Evolutionary conservation across 805 yeast genomes (phyloP), one percentile per base, ranked within the genome.

Genomic region (Lipomyces starkeyi): DNA sequence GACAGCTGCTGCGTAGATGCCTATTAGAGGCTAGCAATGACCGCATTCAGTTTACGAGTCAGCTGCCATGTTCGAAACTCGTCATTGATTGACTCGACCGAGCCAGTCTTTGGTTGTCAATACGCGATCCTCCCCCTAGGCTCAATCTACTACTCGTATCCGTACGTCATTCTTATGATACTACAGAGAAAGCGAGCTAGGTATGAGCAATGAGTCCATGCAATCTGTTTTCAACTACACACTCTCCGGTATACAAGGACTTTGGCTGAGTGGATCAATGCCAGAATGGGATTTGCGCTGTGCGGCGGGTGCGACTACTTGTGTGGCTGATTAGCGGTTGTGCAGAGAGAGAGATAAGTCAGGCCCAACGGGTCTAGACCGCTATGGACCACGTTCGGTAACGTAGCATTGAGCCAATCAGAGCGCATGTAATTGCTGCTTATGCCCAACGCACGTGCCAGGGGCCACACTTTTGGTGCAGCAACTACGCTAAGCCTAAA

Each of bases 391-490:
- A 4, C 1, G 40, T 3, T 14, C 14, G 2, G 40, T 3, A 11
- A 17, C 17, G 5, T 37, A 14, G 40, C 4, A 37, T 32, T 8
- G 37, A 13, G 52, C 68, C 68, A 65, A 65, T 65, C 65, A 65
- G 62, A 57, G 61, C 55, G 27, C 58, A 7, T 11, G 17, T 47
- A 62, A 66, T 62, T 47, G 52, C 40, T 53, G 60, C 43, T 52
- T 59, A 25, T 56, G 43, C 52, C 2, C 17, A 0, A 9, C 40
- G 61, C 61, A 59, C 61, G 55, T 20, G 35, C 54, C 35, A 17
- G 55, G 32, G 54, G 37, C 11, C 13, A 2, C 25, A 22, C 25
- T 1, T 11, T 3, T n/a, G 49, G 20, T n/a, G 9, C 8, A 7
- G 22, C 49, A 34, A 11, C n/a, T 14, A 13, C 55, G 35, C 61